Evolutionary conservation across 163 green algal genomes (phyloP), one percentile per base, ranked within the genome.

Genomic region (Prototheca wickerhamii): DNA sequence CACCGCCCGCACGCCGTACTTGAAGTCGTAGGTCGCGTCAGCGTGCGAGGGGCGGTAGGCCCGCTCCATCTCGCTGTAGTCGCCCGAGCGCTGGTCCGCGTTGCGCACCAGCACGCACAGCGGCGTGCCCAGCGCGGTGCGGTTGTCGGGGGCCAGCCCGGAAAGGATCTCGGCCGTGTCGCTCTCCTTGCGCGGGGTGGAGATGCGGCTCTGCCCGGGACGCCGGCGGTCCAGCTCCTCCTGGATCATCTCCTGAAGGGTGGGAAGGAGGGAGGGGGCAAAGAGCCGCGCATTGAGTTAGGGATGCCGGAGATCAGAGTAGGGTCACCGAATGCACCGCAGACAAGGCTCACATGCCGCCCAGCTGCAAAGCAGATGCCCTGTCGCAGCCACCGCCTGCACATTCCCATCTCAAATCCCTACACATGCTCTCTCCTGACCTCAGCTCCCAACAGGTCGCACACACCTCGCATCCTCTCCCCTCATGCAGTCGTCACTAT

Each of bases 11-110:
- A 97, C 94, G 72, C 94, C 94, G 75, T 98, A 99, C 76, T 99
- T 99, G 78, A 96, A 95, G 71, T 99, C 94, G 72, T 99, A 99
- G 0, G 93, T 98, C 6, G 92, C 91, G 74, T 99, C 94, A 29
- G 94, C 92, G 70, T 99, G 94, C 8, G 82, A 94, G 8, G 93
- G 93, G 21, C 94, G 69, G 75, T 99, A 99, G 2, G 90, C 89
- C 28, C 94, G 81, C 62, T 79, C 73, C 86, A 99, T 98, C 73
- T 99, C 91, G n/a, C 51, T 83, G 79, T 98, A 98, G 76, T 98
- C 92, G 31, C 85, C 60, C 1, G 67, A 87, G 61, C 84, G 81
- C 74, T 98, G 92, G 74, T 98, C 90, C 65, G 94, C 96, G 83
- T 99, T 99, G 56, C 86, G 86, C n/a, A 98, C 93, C 20, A 97